Evolutionary conservation across 2,329 filamentous ascomycete genomes (phyloP).

Genomic region (Pleurostoma richardsiae): DNA sequence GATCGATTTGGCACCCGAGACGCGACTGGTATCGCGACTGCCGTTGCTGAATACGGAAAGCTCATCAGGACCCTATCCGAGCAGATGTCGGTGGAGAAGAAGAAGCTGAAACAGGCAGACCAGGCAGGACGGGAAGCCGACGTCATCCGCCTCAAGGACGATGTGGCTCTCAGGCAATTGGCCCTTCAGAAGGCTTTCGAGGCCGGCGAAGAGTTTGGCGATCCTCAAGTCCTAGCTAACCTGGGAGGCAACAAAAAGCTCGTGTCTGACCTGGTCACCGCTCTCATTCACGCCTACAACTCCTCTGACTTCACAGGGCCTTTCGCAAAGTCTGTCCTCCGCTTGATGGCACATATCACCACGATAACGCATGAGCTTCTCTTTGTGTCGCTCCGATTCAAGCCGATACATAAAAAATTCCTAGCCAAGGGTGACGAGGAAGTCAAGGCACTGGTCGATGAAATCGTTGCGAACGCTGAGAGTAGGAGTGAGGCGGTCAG

Average conservation of each 20-base stretch:
- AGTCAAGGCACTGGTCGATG: constrained; percentile 55
- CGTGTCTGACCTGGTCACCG: constrained; percentile 48
- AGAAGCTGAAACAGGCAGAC: constrained; percentile 27
- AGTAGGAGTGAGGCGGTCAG: constrained; percentile 14
- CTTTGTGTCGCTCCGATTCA: constrained; percentile 60
- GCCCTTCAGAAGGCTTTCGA: constrained; percentile 47
- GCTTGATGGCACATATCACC: constrained; percentile 57
- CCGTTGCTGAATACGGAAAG: constrained; percentile 47
- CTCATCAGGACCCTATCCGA: constrained; percentile 41
- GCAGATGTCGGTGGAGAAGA: constrained; percentile 41
- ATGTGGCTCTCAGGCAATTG: constrained; percentile 38
- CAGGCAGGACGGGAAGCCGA: constrained; percentile 30
- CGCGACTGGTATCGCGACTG: constrained; percentile 33
- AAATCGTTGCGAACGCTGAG: constrained; percentile 23
- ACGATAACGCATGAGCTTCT: constrained; percentile 55
- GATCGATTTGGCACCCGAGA: constrained; percentile 31
- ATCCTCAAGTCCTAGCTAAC: constrained; percentile 51
- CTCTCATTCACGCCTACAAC: constrained; percentile 49
- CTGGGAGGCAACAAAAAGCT: constrained; percentile 53
- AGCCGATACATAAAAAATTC: constrained; percentile 58
- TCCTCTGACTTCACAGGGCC: constrained; percentile 46
- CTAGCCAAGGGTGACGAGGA: constrained; percentile 61
- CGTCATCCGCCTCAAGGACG: constrained; percentile 30
- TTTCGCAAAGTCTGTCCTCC: constrained; percentile 49
- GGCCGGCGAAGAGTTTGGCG: constrained; percentile 48